A percentile compares a stretch with the other conserved stretches of the same genome.
phyloP scores from a whole-genome alignment of 345 rosid genomes.

The Camelina neglecta region DNA sequence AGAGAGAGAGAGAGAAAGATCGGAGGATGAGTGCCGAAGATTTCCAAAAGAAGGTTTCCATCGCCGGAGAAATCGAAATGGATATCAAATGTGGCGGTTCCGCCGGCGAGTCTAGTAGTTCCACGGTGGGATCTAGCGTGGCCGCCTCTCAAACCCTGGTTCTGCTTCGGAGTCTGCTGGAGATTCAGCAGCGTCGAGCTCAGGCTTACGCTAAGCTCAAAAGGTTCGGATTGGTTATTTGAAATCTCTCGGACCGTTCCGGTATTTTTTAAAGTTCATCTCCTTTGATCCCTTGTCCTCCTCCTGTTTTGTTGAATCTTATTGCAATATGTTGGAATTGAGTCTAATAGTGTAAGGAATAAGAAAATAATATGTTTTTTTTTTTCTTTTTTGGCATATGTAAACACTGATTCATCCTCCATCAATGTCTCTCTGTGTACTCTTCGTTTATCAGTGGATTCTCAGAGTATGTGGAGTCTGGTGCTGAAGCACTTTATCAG shows the following conservation, averaged over 20 bases:
- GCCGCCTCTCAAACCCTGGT: conserved; percentile 47
- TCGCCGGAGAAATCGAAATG: conserved; percentile 44
- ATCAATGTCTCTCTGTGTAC: neutral
- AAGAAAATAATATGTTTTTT: neutral
- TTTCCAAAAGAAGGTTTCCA: conserved; percentile 69
- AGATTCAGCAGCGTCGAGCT: conserved; percentile 85
- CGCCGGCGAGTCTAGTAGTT: conserved; percentile 9
- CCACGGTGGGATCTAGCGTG: conserved; percentile 8
- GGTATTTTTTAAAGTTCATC: neutral
- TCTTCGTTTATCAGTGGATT: conserved; percentile 61
- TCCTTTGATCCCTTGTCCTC: neutral
- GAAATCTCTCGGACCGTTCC: neutral
- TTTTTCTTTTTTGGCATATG: neutral
- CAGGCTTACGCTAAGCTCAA: conserved; percentile 83
- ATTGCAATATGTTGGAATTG: no score
- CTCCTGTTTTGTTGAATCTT: neutral
- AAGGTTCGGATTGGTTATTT: conserved; percentile 45
- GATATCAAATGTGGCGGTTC: neutral
- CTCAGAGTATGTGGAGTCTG: conserved; percentile 70
- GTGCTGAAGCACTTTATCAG: conserved; percentile 80
- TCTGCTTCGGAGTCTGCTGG: conserved; percentile 68
- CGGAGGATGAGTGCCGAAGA: conserved; percentile 56
- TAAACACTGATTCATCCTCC: neutral
- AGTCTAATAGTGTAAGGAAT: neutral
- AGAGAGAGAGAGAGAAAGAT: neutral